A percentile compares a stretch with the other conserved stretches of the same genome.
Evolutionary conservation across 1,284 basidiomycete species (phyloP).

Genomic region (Sparassis latifolia): DNA sequence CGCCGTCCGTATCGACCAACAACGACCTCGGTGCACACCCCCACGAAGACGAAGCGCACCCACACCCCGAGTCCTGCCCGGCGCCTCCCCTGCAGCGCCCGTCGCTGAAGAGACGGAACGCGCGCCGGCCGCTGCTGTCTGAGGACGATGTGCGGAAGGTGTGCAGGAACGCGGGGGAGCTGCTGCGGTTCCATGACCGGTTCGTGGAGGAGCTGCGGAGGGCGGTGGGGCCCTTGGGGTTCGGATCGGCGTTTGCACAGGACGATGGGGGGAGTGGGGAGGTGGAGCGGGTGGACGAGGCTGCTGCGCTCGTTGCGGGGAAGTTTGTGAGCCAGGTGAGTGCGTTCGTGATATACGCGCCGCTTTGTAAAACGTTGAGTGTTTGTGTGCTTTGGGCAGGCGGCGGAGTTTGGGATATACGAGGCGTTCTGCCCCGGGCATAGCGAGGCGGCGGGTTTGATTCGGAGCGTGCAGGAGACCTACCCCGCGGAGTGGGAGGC

Average conservation of each 20-base stretch:
- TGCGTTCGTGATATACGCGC: slow-evolving; percentile 1
- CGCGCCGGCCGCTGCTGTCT: slow-evolving; percentile 35
- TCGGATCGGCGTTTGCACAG: slow-evolving; percentile 16
- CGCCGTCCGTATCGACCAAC: slow-evolving; percentile 10
- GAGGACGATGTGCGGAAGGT: slow-evolving; percentile 50
- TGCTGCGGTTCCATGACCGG: slow-evolving; percentile 70
- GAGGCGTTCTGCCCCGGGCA: slow-evolving; percentile 82
- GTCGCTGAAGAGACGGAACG: slow-evolving; percentile 32
- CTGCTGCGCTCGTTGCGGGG: slow-evolving; percentile 18
- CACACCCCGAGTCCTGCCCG: not conserved
- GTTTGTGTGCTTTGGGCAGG: slow-evolving; percentile 37
- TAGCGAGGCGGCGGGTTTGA: slow-evolving; percentile 67
- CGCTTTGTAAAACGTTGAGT: not conserved
- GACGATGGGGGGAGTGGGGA: slow-evolving; percentile 5
- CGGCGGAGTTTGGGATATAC: slow-evolving; percentile 70
- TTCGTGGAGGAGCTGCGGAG: slow-evolving; percentile 57
- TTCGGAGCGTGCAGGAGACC: slow-evolving; percentile 57
- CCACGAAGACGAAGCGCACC: not conserved
- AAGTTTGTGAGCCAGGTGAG: slow-evolving; percentile 22
- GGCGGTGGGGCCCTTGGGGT: slow-evolving; percentile 50
- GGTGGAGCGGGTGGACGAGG: slow-evolving; percentile 18
- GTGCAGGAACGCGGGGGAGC: slow-evolving; percentile 65
- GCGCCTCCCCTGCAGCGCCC: slow-evolving; percentile 7
- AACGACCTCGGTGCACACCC: slow-evolving; percentile 5
- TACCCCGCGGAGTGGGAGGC: slow-evolving; percentile 70